These are phyloP conservation scores for Camelina hispida DNA, from an alignment of 345 rosid genomes.

Conservation along the genomic window DNA sequence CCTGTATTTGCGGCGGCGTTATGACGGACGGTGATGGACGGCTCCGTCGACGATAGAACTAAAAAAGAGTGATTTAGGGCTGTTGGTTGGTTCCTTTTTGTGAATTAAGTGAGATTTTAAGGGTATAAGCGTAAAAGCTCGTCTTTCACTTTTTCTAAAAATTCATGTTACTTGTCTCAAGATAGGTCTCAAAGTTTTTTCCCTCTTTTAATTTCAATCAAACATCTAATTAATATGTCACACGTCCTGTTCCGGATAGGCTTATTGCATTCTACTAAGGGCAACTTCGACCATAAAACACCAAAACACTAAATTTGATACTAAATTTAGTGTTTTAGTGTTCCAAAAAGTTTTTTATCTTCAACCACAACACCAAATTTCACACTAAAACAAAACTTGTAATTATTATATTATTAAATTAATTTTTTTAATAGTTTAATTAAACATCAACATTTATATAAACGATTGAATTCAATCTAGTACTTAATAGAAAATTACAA, in stretches of 20 bases:
- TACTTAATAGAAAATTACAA: no score
- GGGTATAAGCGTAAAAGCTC: conserved; percentile 14
- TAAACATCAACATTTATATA: no score
- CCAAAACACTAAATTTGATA: no score
- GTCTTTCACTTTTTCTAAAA: neutral
- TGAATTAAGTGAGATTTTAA: neutral
- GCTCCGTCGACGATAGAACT: neutral
- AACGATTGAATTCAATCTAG: no score
- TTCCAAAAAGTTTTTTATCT: no score
- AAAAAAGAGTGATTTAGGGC: conserved; percentile 5
- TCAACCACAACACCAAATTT: no score
- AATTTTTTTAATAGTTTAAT: no score
- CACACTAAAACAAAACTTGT: no score
- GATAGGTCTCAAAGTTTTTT: neutral
- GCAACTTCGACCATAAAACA: no score
- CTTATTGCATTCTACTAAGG: no score
- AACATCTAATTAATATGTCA: neutral
- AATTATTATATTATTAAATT: no score
- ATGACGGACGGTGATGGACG: conserved; percentile 23
- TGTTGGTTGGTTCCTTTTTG: conserved; percentile 27
- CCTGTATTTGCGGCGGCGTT: neutral
- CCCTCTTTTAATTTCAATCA: conserved; percentile 4
- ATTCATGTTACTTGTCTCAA: neutral
- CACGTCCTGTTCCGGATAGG: neutral
- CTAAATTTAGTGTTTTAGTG: no score